Base-by-base conservation (phyloP, 768 basidiomycete species). In the Auricularia sp. region DNA sequence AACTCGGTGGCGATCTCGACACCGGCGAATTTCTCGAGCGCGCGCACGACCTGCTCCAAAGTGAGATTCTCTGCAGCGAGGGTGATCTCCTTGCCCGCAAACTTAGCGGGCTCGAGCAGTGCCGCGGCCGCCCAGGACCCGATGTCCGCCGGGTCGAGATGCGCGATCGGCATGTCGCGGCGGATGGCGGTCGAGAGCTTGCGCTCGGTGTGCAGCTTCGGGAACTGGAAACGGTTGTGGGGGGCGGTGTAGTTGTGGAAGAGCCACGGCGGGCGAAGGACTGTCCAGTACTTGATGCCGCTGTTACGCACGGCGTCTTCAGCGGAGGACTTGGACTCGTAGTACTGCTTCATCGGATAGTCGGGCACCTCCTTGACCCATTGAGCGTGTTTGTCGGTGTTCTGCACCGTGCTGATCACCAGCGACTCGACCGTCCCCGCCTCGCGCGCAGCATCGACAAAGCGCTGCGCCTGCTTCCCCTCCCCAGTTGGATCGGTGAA, bases 251-350 rank as follows among this genome's bases (percentile, higher is more conserved):
- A 56, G 54, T 56, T 56, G 54, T 29, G 16, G 14, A 56, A 16
- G 54, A 56, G 54, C 54, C 54, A 56, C 54, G 54, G 54, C 21
- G 54, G 54, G 54, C 54, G 54, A 1, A 56, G 54, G 24, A 56
- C 29, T 10, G 54, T 56, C 16, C 16, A n/a, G 54, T 56, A n/a
- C 54, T 18, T 18, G 10, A 56, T 21, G 16, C 54, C 54, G 29
- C n/a, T n/a, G n/a, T 18, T 29, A 21, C 54, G 54, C 54, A 56
- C 54, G 54, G 21, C 54, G 14, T 56, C 54, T 21, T 56, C 54
- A 16, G 54, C 54, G 29, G 14, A 11, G 16, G 24, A 10, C 54
- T 56, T 56, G 54, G 54, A 56, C 54, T 29, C 21, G 54, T 29
- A n/a, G 29, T 56, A 56, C n/a, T 13, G 10, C 16, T 56, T 10